Evolutionary conservation across 129 eudicot genomes (phyloP).

Genomic region (Flaveria robusta): DNA sequence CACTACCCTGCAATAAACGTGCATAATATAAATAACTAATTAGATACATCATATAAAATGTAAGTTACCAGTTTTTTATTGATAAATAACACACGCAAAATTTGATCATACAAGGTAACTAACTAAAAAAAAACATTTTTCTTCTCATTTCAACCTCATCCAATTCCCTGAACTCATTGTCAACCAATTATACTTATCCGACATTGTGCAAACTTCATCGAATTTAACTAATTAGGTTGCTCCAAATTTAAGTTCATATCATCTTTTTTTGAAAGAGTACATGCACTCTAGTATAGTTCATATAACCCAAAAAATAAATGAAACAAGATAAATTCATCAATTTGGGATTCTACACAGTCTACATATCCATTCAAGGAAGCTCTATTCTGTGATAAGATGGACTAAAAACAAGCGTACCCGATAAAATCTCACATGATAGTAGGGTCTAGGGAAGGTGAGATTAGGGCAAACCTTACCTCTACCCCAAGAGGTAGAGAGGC

Average conservation of each 20-base stretch:
- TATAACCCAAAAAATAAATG: neutral
- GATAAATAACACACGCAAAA: neutral
- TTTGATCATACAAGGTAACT: neutral
- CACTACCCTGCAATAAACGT: conserved; percentile 54
- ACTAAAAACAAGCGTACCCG: neutral
- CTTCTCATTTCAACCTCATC: neutral
- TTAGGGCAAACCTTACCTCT: too few species aligned
- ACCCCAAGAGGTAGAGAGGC: too few species aligned
- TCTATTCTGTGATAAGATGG: neutral
- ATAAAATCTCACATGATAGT: too few species aligned
- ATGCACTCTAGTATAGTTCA: neutral
- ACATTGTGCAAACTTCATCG: neutral
- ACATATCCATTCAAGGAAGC: neutral
- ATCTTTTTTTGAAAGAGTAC: neutral
- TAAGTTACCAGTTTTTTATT: neutral
- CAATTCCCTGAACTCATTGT: neutral
- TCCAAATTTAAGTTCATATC: neutral
- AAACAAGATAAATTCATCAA: neutral
- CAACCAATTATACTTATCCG: neutral
- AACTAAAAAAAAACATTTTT: neutral
- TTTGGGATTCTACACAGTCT: too few species aligned
- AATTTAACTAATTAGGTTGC: neutral
- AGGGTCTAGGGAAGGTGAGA: too few species aligned
- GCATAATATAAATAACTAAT: neutral
- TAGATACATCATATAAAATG: neutral